Evolutionary conservation across 2,329 filamentous ascomycete genomes (phyloP), one percentile per base, ranked within the genome.

Genomic region (Monosporascus sp.): DNA sequence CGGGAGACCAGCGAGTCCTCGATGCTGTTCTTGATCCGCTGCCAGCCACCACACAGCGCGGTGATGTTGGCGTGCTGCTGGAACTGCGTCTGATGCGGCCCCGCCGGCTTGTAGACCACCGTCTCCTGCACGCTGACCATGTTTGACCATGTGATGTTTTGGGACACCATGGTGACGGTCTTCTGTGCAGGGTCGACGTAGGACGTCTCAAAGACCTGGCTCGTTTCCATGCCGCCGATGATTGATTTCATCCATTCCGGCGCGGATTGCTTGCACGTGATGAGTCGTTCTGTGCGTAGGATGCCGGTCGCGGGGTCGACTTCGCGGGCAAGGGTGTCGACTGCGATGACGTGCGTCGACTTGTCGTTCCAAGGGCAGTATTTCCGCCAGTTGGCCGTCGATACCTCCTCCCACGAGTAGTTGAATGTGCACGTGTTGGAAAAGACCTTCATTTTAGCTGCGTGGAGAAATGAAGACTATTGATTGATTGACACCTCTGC

Each of bases 331-430:
- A 99, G 74, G 15, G 93, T 97, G 75, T 99, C 94, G 66, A 97
- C 94, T 61, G 90, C 92, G 60, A 95, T 85, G 61, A 99, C 94
- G 72, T 99, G 94, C 41, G 91, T 90, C n/a, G 89, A 92, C 75
- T 96, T 94, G 72, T 97, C 89, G 77, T 99, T 99, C 93, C 94
- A 97, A 20, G 93, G 93, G 66, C 90, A 95, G 75, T 99, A 99
- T 73, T 99, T 99, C 63, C 86, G 88, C 94, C 94, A 99, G 81
- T 99, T 99, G 69, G 89, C 91, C 15, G 90, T 91, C 25, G 91
- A 96, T 37, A 99, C 94, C 72, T 97, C 93, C 67, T 96, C 90
- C 94, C 94, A 99, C 46, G 93, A 96, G 80, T 99, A 99, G 76
- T 96, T 82, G 75, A 95, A 99, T 56, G 90, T 91, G 73, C 90